Evolutionary conservation across 2,329 filamentous ascomycete genomes (phyloP), one percentile per base, ranked within the genome.

Genomic region (Cordyceps pruinosa): DNA sequence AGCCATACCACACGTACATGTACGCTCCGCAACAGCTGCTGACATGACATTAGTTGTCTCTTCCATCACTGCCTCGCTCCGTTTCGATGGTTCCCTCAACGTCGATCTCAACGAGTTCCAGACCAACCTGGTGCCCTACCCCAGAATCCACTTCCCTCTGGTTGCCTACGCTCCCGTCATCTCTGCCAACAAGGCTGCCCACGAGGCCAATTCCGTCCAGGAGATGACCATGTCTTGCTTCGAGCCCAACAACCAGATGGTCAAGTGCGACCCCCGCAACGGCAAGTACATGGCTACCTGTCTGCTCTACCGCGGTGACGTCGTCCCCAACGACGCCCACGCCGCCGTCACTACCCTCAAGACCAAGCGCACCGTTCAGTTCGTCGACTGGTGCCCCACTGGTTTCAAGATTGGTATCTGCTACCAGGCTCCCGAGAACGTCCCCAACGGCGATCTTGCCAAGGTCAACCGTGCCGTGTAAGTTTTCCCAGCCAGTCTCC

Each of bases 401-500:
- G 94, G 94, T 66, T 99, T 99, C 88, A 99, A 99, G 89, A 90
- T 99, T 67, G 94, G 94, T 83, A 99, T 99, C 83, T 97, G 92
- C 89, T 97, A 95, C 87, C 92, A 97, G 82, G 89, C 92, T 71
- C 93, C 93, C 65, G 85, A 95, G 81, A 88, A 89, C 77, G 93
- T 97, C 58, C 94, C 91, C 70, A 96, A 97, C 78, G 93, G 93
- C 69, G 94, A 97, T 72, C 85, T 97, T 63, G 93, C 94, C 76
- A 94, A 96, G 83, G 93, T 97, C 76, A 90, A 93, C 85, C 93
- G 94, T 71, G 93, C 93, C 77, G 93, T 97, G 87, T 91, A 90
- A 80, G 88, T 88, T 63, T 54, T 21, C 2, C 17, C 12, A 19
- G 2, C 8, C 17, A 13, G 15, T 50, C 21, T 12, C 30, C 30